Conservation (phyloP, 2,329 filamentous ascomycete species). For the Lecanicillium sp. region DNA sequence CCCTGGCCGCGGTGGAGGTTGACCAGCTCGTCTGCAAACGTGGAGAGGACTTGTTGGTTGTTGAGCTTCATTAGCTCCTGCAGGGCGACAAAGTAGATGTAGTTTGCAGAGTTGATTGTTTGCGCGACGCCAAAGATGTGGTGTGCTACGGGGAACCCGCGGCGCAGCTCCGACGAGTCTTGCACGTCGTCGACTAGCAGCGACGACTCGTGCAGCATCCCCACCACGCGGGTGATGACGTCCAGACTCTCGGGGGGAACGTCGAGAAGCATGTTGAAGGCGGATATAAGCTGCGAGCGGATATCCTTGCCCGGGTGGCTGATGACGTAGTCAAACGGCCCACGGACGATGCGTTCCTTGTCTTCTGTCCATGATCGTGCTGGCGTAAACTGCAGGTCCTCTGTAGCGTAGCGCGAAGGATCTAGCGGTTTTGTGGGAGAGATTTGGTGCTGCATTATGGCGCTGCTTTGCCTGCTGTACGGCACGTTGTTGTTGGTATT, state of each 20-base stretch:
- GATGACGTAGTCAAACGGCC: conserved; percentile 73
- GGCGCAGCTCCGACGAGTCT: conserved; percentile 66
- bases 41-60: conserved; percentile 57
- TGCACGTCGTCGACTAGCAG: conserved; percentile 83
- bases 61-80: conserved; percentile 64
- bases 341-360: conserved; percentile 70
- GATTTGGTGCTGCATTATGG: conserved; percentile 23
- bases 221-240: conserved; percentile 70
- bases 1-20: conserved; percentile 83
- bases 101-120: conserved; percentile 86
- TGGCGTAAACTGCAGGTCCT: conserved; percentile 45
- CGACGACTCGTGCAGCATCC: conserved; percentile 80
- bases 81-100: conserved; percentile 76
- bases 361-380: conserved; percentile 56
- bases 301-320: conserved; percentile 80
- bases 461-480: neutral
- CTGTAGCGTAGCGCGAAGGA: conserved; percentile 43
- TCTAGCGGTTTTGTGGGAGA: conserved; percentile 32
- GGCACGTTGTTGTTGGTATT: conserved; percentile 3
- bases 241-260: conserved; percentile 62
- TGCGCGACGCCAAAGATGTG: conserved; percentile 78
- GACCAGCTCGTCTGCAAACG: conserved; percentile 75
- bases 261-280: conserved; percentile 74
- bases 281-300: conserved; percentile 66
- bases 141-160: conserved; percentile 76